phyloP scores from a whole-genome alignment of 176 grass and related monocot genomes.

The Eleusine coracana region DNA sequence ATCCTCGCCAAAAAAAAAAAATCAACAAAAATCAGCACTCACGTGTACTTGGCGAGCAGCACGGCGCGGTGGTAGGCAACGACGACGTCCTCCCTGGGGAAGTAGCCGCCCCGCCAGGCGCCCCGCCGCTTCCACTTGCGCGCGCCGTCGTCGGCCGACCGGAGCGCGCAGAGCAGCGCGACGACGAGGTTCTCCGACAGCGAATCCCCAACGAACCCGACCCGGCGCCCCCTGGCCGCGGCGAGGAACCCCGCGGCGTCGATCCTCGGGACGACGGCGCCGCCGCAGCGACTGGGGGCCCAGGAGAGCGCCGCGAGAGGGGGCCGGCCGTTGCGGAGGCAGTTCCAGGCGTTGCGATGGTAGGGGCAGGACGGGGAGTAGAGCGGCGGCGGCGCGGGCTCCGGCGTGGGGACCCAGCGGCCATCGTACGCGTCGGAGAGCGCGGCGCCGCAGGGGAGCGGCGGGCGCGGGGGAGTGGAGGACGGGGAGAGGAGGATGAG shows the following conservation, averaged over 20 bases:
- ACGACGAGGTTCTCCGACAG: conserved; percentile 89
- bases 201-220: conserved; percentile 79
- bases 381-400: conserved; percentile 38
- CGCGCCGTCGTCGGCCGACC: conserved; percentile 59
- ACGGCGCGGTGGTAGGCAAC: conserved; percentile 91
- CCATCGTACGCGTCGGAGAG: conserved; percentile 63
- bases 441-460: conserved; percentile 61
- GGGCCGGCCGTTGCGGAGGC: conserved; percentile 65
- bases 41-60: conserved; percentile 88
- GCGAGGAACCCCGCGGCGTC: conserved; percentile 63
- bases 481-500: conserved; percentile 33
- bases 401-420: conserved; percentile 50
- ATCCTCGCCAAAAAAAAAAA: too few species aligned
- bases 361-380: conserved; percentile 76
- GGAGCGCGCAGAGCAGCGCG: conserved; percentile 74
- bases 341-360: conserved; percentile 95
- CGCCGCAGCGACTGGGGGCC: conserved; percentile 73
- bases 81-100: conserved; percentile 68
- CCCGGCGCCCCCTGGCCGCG: conserved; percentile 48
- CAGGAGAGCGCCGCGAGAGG: conserved; percentile 64
- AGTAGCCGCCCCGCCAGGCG: conserved; percentile 87
- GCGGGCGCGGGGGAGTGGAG: background rate
- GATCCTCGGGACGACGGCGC: conserved; percentile 57
- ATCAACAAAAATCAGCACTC: conserved; percentile 16
- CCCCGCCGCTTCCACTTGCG: conserved; percentile 91